Evolutionary conservation across 73 alveolate genomes (phyloP).

Genomic region (Paramecium bursaria): DNA sequence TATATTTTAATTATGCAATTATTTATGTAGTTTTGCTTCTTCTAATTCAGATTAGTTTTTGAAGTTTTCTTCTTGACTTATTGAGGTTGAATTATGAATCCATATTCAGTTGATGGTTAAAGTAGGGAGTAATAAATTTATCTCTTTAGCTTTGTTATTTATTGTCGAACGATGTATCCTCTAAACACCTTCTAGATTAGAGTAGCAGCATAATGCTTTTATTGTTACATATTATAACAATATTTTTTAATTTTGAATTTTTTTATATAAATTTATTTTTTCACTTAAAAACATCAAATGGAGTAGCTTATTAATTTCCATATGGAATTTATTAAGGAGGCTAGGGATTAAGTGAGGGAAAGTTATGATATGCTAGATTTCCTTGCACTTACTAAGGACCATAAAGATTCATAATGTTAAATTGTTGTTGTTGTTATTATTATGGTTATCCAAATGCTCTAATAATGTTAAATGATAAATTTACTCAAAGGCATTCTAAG

Average conservation of each 20-base stretch:
- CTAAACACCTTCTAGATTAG: slow-evolving; percentile 6
- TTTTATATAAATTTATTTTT: background rate
- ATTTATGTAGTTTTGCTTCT: slow-evolving; percentile 11
- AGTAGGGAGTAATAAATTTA: background rate
- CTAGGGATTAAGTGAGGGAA: slow-evolving; percentile 6
- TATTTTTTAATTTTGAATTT: background rate
- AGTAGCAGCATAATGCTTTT: slow-evolving; percentile 42
- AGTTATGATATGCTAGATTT: slow-evolving; percentile 27
- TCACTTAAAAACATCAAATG: slow-evolving; percentile 60
- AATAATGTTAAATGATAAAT: background rate
- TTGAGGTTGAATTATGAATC: slow-evolving; percentile 18
- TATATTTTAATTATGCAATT: background rate
- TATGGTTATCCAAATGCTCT: background rate
- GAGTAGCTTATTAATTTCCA: slow-evolving; percentile 58
- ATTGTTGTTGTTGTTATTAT: slow-evolving; percentile 10
- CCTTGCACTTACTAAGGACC: background rate
- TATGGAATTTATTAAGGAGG: background rate
- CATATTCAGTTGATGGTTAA: slow-evolving; percentile 27
- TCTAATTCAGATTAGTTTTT: background rate
- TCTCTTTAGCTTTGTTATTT: background rate
- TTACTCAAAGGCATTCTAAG: background rate
- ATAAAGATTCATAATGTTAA: slow-evolving; percentile 40
- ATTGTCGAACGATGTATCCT: slow-evolving; percentile 18
- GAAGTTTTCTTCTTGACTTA: background rate
- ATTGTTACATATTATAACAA: slow-evolving; percentile 24